Base-by-base conservation (phyloP, 352 stramenopile species). In the Pythium periplocum region DNA sequence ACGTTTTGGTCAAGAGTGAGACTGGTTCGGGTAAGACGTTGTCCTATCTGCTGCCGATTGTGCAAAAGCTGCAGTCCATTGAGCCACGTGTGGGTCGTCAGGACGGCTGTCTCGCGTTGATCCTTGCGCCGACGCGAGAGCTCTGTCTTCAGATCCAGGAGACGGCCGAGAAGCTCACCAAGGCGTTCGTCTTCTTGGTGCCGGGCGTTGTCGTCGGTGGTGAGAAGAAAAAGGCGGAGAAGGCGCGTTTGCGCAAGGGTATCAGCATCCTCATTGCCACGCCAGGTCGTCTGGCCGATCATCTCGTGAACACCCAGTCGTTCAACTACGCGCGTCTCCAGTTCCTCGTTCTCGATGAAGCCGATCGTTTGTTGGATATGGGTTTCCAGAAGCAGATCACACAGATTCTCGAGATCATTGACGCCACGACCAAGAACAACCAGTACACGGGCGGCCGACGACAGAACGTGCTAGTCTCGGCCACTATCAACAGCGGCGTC, bases 281-380 rank as follows among this genome's bases (percentile, higher is more conserved):
- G 37, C 98, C 98, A 2, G 97, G 97, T 33, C 84, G 98, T 48
- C 69, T 99, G 5, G 84, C 98, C 10, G 97, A 99, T 61, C 69
- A 91, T 40, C 68, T 99, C n/a, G 78, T 99, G 17, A 97, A 99
- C 62, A 91, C 95, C 32, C 86, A 95, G 30, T 78, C 84, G 45
- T 90, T 99, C 51, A 84, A 79, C 50, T 92, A 98, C 55, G 61
- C 73, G 12, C 69, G 69, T 33, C 92, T 98, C 36, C 87, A 91
- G 41, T 91, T 99, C 74, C 78, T 99, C 33, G 86, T 99, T 12
- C 78, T 99, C 0, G 97, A 99, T 65, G 98, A 99, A 62, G 96
- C 96, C 64, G 98, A 99, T 90, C 85, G 97, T 37, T 96, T 99
- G 90, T 71, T 99, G 11, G 97, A 99, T 70, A 99, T 99, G 97